phyloP scores from a whole-genome alignment of 1,284 basidiomycete species.

The Pseudozyma sp. region DNA sequence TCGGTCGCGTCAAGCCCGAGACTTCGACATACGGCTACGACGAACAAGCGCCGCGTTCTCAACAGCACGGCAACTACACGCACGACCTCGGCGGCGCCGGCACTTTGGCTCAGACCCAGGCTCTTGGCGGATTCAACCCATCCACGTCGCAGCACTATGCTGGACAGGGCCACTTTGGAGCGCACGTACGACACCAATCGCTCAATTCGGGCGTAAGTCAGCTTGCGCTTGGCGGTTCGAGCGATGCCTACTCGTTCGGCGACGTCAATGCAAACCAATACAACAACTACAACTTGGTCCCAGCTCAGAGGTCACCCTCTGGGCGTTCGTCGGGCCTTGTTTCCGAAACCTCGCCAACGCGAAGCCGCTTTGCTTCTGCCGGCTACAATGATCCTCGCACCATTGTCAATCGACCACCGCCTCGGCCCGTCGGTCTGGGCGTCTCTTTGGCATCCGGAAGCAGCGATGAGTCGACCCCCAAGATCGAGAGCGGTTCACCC shows the following conservation, averaged over 20 bases:
- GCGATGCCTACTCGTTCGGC: conserved; percentile 32
- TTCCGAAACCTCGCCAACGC: conserved; percentile 36
- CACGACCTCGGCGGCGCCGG: conserved; percentile 37
- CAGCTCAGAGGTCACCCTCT: conserved; percentile 34
- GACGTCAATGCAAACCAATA: conserved; percentile 36
- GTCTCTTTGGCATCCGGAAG: conserved; percentile 29
- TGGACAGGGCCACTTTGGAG: conserved; percentile 23
- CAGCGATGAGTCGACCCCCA: conserved; percentile 33
- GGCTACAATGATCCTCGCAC: conserved; percentile 40
- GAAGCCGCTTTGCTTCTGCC: conserved; percentile 41
- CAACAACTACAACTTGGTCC: conserved; percentile 48
- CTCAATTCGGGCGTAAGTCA: conserved; percentile 42
- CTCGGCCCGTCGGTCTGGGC: conserved; percentile 39
- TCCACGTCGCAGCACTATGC: conserved; percentile 35
- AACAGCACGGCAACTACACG: conserved; percentile 48
- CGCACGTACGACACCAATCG: conserved; percentile 41
- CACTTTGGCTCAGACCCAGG: conserved; percentile 39
- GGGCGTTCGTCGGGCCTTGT: conserved; percentile 24
- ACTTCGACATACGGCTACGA: conserved; percentile 35
- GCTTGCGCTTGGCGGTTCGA: conserved; percentile 29
- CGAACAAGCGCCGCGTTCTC: conserved; percentile 49
- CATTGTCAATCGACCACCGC: conserved; percentile 20
- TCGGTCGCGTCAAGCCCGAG: conserved; percentile 39
- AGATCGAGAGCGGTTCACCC: conserved; percentile 32
- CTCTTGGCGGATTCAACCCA: conserved; percentile 34